A percentile compares a stretch with the other conserved stretches of the same genome.
phyloP scores from a whole-genome alignment of 2,329 filamentous ascomycete genomes.

The Septoria linicola region DNA sequence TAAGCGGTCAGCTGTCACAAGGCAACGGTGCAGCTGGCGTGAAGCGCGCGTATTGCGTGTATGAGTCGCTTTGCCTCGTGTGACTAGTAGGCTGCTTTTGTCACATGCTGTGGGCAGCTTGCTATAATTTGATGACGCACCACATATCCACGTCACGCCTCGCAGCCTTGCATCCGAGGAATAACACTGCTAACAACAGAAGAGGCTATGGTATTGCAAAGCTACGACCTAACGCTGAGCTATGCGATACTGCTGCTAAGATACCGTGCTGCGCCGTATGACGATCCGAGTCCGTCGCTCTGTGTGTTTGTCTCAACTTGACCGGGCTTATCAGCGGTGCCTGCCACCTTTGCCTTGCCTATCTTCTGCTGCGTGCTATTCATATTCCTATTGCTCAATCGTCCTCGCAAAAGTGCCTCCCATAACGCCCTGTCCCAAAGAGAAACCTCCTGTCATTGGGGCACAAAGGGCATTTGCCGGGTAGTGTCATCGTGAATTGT shows the following conservation, averaged over 20 bases:
- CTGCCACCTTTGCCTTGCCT: constrained; percentile 1
- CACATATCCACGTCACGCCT: too few species aligned
- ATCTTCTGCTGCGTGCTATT: constrained; percentile 7
- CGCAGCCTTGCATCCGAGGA: too few species aligned
- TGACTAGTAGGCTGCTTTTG: too few species aligned
- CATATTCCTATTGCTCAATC: constrained; percentile 14
- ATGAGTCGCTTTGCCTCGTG: neutral
- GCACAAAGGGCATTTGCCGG: constrained; percentile 17
- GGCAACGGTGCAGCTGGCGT: too few species aligned
- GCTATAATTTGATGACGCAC: too few species aligned
- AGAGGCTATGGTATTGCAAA: constrained; percentile 12
- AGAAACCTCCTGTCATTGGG: constrained; percentile 23
- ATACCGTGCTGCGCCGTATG: neutral
- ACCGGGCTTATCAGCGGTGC: neutral
- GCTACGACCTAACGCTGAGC: constrained; percentile 7
- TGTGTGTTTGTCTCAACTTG: constrained; percentile 2
- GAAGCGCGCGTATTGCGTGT: too few species aligned
- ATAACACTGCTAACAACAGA: constrained; percentile 6
- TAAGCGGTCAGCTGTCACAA: too few species aligned
- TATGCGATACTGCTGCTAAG: constrained; percentile 5
- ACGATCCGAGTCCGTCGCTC: neutral
- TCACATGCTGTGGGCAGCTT: too few species aligned
- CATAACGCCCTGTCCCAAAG: constrained; percentile 25
- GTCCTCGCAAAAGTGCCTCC: constrained; percentile 18
- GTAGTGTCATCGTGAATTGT: constrained; percentile 18